Percentiles rank a stretch among this genome's conserved stretches.
phyloP scores from a whole-genome alignment of 495 filamentous ascomycete species.

The Podospora pseudoanserina region DNA sequence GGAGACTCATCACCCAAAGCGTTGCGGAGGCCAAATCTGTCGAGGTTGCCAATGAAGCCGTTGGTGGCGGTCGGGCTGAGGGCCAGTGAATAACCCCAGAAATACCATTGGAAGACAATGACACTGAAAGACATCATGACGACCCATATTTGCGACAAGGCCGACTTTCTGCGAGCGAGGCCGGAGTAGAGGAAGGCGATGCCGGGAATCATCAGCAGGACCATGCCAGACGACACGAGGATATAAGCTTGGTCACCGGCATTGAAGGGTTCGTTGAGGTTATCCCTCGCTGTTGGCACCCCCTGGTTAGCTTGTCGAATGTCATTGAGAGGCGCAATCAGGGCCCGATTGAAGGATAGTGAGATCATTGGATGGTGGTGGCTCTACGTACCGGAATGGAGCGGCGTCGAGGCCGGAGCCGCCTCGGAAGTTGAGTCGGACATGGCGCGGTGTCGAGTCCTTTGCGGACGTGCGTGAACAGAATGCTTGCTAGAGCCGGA shows the following conservation, averaged over 20 bases:
- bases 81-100: conserved; percentile 95
- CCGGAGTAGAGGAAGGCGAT: conserved; percentile 99
- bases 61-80: conserved; percentile 81
- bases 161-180: conserved; percentile 90
- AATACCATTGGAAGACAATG: conserved; percentile 97
- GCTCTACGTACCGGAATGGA: background rate
- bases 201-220: conserved; percentile 90
- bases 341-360: background rate
- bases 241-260: conserved; percentile 78
- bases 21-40: conserved; percentile 79
- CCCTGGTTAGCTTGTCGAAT: background rate
- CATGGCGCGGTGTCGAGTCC: background rate
- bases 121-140: conserved; percentile 86
- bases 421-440: background rate
- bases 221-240: conserved; percentile 88
- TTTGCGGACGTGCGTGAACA: background rate
- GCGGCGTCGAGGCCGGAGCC: background rate
- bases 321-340: background rate
- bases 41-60: conserved; percentile 79
- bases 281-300: conserved; percentile 55
- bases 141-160: conserved; percentile 92
- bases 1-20: conserved; percentile 78
- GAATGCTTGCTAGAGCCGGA: background rate
- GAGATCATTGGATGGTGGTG: background rate
- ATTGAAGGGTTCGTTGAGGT: conserved; percentile 69